phyloP scores from a whole-genome alignment of 805 yeast species.

The Saccharomycopsis lassenensis region DNA sequence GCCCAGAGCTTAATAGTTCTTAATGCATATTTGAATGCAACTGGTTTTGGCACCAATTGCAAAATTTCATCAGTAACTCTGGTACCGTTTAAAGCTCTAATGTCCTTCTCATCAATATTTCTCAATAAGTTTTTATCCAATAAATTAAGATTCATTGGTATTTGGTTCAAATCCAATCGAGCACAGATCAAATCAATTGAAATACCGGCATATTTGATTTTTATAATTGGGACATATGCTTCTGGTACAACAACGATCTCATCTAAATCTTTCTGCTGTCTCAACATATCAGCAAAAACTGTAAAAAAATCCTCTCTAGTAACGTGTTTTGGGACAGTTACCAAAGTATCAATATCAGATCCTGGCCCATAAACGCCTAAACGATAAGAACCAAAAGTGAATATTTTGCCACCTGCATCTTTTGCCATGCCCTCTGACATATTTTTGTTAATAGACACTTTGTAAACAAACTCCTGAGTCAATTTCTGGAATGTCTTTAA shows the following conservation, averaged over 20 bases:
- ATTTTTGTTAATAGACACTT: constrained; percentile 68
- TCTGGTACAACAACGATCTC: constrained; percentile 92
- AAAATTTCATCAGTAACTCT: constrained; percentile 94
- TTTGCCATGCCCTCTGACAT: constrained; percentile 97
- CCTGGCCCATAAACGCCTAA: constrained; percentile 98
- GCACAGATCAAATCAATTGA: constrained; percentile 89
- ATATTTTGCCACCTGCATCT: constrained; percentile 97
- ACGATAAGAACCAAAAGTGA: constrained; percentile 89
- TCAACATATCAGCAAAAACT: constrained; percentile 61
- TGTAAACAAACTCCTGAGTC: constrained; percentile 71
- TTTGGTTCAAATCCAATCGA: constrained; percentile 68
- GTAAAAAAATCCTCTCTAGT: constrained; percentile 81
- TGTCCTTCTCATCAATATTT: constrained; percentile 84
- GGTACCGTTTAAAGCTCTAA: constrained; percentile 88
- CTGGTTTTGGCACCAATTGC: constrained; percentile 81
- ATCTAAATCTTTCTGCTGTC: constrained; percentile 70
- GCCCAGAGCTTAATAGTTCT: constrained; percentile 97
- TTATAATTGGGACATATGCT: constrained; percentile 95
- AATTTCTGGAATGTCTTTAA: constrained; percentile 60
- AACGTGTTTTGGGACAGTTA: constrained; percentile 96
- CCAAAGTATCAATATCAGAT: constrained; percentile 90
- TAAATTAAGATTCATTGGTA: constrained; percentile 63
- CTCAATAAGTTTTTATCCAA: constrained; percentile 76
- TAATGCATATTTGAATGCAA: constrained; percentile 84
- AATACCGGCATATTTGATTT: constrained; percentile 80